Evolutionary conservation across 2,329 filamentous ascomycete species (phyloP).

Genomic region (Fusarium tricinctum): DNA sequence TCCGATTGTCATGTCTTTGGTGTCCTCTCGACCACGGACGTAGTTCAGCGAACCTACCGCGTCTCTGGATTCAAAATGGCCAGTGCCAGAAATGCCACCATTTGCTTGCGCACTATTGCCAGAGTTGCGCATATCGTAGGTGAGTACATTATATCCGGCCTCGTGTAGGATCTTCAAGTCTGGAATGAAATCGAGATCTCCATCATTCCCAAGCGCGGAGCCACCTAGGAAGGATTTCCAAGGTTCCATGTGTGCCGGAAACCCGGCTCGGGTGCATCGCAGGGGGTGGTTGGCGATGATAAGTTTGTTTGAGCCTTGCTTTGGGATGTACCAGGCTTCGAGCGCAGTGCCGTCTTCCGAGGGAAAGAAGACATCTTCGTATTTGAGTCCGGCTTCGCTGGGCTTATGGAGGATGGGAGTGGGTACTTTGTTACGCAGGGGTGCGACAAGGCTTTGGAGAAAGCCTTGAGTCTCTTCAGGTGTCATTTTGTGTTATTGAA

Average conservation of each 20-base stretch:
- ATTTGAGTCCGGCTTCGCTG: background rate
- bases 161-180: conserved; percentile 12
- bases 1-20: conserved; percentile 3
- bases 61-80: conserved; percentile 2
- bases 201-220: conserved; percentile 8
- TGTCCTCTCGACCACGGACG: background rate
- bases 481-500: background rate
- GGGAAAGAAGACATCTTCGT: conserved; percentile 8
- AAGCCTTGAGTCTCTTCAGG: conserved; percentile 6
- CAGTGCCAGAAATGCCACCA: conserved; percentile 6
- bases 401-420: conserved; percentile 1
- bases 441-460: conserved; percentile 9
- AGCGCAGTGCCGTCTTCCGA: conserved; percentile 10
- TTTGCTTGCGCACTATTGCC: conserved; percentile 5
- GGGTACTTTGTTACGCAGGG: conserved; percentile 3
- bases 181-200: conserved; percentile 7
- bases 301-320: background rate
- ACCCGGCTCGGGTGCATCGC: conserved; percentile 5
- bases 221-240: conserved; percentile 14
- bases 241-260: conserved; percentile 1
- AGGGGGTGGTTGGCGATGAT: conserved; percentile 13
- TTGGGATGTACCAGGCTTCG: conserved; percentile 10
- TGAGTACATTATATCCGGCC: conserved; percentile 1
- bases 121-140: conserved; percentile 7
- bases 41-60: conserved; percentile 4